Conservation (phyloP, 306 rosid species). For the Corylus heterophylla region DNA sequence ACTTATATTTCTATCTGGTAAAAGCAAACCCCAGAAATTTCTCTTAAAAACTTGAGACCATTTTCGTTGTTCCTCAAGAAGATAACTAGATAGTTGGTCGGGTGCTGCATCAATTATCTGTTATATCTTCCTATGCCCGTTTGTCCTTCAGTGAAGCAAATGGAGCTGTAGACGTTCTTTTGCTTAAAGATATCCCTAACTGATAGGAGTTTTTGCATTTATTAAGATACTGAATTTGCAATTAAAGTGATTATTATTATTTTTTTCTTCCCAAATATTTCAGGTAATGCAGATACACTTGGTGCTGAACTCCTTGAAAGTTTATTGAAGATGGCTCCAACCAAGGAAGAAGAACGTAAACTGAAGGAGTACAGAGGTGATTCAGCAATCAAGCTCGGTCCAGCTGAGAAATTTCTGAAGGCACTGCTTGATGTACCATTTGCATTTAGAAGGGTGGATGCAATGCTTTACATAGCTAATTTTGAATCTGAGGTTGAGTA, state of each 20-base stretch:
- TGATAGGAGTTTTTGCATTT: background rate
- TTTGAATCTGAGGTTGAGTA: constrained; percentile 91
- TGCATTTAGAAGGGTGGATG: constrained; percentile 87
- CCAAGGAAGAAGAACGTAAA: constrained; percentile 94
- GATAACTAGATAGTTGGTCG: background rate
- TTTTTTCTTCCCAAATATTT: background rate
- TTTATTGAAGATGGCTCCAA: constrained; percentile 94
- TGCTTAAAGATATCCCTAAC: background rate
- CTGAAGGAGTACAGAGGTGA: constrained; percentile 74
- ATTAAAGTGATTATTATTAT: constrained; percentile 6
- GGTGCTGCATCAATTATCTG: background rate
- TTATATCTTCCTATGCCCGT: background rate
- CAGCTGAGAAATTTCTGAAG: constrained; percentile 92
- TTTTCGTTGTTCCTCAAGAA: background rate
- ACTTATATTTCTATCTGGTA: background rate
- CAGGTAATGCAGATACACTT: constrained; percentile 86
- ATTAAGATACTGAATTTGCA: background rate
- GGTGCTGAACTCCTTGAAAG: constrained; percentile 90
- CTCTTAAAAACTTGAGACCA: background rate
- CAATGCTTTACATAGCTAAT: constrained; percentile 88
- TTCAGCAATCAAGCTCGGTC: constrained; percentile 81
- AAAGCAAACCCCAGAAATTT: background rate
- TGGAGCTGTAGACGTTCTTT: background rate
- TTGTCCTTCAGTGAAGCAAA: background rate
- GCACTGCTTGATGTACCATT: constrained; percentile 91